Percentiles rank a stretch among this genome's conserved stretches.
phyloP scores from a whole-genome alignment of 1,139 yeast genomes.

The Geotrichum candidum region DNA sequence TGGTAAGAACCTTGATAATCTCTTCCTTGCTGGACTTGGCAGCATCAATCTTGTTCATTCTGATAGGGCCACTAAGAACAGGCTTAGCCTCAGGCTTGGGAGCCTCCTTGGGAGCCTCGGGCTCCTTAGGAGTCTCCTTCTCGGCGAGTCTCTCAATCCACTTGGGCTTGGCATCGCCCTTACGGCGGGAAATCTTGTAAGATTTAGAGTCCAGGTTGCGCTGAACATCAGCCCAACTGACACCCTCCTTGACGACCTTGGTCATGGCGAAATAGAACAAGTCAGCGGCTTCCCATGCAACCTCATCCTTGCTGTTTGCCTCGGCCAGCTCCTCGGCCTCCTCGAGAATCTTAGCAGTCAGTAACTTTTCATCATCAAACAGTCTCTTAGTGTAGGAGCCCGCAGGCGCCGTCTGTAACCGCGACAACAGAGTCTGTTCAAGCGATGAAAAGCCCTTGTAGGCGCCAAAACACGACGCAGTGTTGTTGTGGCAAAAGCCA shows the following conservation, averaged over 20 bases:
- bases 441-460: conserved; percentile 51
- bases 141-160: conserved; percentile 41
- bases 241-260: conserved; percentile 80
- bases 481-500: conserved; percentile 89
- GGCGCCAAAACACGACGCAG: conserved; percentile 73
- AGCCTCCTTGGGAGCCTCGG: conserved; percentile 17
- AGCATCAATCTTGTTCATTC: conserved; percentile 57
- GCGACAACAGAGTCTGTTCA: conserved; percentile 53
- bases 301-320: conserved; percentile 62
- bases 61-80: conserved; percentile 40
- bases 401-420: conserved; percentile 60
- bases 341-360: conserved; percentile 84
- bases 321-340: conserved; percentile 95
- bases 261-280: conserved; percentile 82
- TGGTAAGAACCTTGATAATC: conserved; percentile 56
- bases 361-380: conserved; percentile 66
- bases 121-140: conserved; percentile 18
- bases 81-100: conserved; percentile 23
- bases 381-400: conserved; percentile 91
- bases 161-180: conserved; percentile 90
- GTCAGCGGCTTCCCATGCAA: conserved; percentile 98
- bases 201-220: conserved; percentile 77
- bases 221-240: conserved; percentile 73
- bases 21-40: conserved; percentile 41
- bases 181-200: conserved; percentile 81